Evolutionary conservation across 768 basidiomycete species (phyloP), one percentile per base, ranked within the genome.

Genomic region (Tricholoma matsutake): DNA sequence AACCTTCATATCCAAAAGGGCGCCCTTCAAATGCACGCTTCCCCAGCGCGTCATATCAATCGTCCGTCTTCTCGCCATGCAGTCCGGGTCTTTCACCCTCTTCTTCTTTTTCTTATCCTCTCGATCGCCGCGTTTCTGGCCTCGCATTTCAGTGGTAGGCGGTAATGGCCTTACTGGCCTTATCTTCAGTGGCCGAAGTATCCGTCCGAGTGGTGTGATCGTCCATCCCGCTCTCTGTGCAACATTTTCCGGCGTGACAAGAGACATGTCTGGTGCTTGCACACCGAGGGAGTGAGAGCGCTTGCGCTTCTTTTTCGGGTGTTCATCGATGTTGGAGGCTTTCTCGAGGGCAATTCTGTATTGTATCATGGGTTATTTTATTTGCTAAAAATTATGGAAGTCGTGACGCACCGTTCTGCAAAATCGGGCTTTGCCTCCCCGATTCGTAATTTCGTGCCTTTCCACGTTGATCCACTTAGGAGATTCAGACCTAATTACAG

Each of bases 351-450:
- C 68, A 20, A 78, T 67, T 58, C 79, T 81, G 14, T 10, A 35
- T 1, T 14, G 3, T 18, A 29, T 2, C n/a, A 3, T 54, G 4
- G 25, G 56, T 54, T 43, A 7, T 20, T 32, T 35, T 45, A 29
- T 49, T 11, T 4, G 49, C 52, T 25, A 22, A 63, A 64, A 59
- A 62, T 62, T 37, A 45, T n/a, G 4, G 22, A 45, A 2, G 63
- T 56, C 10, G 54, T 62, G 22, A 65, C 78, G 37, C 54, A 89
- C 92, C 85, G 79, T 68, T 87, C 85, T 2, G 71, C 72, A 66
- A 80, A 93, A 69, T 92, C 86, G 1, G 87, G 87, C 63, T 85
- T 89, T n/a, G 92, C 92, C 65, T 93, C 91, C 8, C 91, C 91
- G 35, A 94, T 83, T 16, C 91, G 83, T 32, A 94, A 75, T 65